phyloP scores from a whole-genome alignment of 2,329 filamentous ascomycete genomes.

The Cucurbitaria berberidis region DNA sequence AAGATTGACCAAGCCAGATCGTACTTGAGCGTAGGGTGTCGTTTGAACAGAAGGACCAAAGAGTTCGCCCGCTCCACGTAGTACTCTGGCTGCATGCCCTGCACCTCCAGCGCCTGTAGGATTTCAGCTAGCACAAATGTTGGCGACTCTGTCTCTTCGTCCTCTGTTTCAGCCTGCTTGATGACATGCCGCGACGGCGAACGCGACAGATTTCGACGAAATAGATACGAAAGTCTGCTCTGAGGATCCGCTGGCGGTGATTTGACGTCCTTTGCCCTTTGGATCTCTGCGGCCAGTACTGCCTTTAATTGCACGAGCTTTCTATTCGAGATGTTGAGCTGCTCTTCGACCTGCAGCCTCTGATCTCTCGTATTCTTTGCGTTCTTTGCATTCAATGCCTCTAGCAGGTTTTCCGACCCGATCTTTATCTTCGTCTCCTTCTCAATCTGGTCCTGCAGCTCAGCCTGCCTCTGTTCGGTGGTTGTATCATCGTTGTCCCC shows the following conservation, averaged over 20 bases:
- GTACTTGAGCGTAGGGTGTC: constrained; percentile 91
- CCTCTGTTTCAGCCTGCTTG: constrained; percentile 67
- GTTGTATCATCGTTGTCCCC: constrained; percentile 67
- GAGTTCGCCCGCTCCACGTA: constrained; percentile 93
- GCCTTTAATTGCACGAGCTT: constrained; percentile 66
- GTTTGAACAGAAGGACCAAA: constrained; percentile 94
- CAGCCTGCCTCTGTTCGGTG: constrained; percentile 75
- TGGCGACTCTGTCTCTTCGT: constrained; percentile 78
- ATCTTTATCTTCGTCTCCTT: constrained; percentile 98
- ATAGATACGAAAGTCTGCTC: constrained; percentile 63
- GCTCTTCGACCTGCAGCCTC: constrained; percentile 68
- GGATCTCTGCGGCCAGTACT: constrained; percentile 65
- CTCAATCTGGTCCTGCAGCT: constrained; percentile 82
- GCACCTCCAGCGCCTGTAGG: constrained; percentile 84
- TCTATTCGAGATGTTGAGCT: constrained; percentile 86
- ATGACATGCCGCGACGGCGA: constrained; percentile 56
- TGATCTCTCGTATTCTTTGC: constrained; percentile 87
- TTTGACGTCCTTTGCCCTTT: constrained; percentile 62
- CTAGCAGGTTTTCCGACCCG: constrained; percentile 95
- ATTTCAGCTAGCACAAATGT: constrained; percentile 91
- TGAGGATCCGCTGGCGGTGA: constrained; percentile 53
- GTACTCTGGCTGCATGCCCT: constrained; percentile 89
- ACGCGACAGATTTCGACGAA: constrained; percentile 61
- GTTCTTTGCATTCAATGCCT: constrained; percentile 92
- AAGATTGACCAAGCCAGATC: constrained; percentile 97